Evolutionary conservation across 2,329 filamentous ascomycete genomes (phyloP).

Genomic region (Aspergillus pseudoviridinutans): DNA sequence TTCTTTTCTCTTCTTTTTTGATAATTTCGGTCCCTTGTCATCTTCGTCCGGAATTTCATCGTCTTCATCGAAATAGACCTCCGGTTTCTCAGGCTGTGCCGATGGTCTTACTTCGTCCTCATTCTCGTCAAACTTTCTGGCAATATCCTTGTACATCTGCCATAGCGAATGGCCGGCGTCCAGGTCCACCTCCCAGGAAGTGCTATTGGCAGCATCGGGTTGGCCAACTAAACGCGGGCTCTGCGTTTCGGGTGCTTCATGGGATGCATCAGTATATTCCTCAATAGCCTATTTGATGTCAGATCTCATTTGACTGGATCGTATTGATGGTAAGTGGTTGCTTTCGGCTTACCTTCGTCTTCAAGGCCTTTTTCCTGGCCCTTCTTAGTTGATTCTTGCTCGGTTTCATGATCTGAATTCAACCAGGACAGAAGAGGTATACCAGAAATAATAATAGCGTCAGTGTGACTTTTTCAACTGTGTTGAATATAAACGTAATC

Average conservation of each 20-base stretch:
- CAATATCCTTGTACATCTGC: slow-evolving; percentile 77
- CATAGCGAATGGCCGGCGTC: slow-evolving; percentile 72
- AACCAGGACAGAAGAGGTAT: not conserved
- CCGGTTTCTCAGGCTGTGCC: slow-evolving; percentile 72
- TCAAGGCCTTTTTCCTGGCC: slow-evolving; percentile 91
- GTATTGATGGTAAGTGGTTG: not conserved
- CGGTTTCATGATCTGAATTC: slow-evolving; percentile 54
- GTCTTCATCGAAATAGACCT: slow-evolving; percentile 78
- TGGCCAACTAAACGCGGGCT: slow-evolving; percentile 9
- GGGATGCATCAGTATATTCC: not conserved
- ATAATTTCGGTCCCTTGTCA: slow-evolving; percentile 65
- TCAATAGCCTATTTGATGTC: slow-evolving; percentile 30
- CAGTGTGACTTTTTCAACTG: not conserved
- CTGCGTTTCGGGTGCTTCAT: slow-evolving; percentile 5
- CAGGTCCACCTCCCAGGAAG: slow-evolving; percentile 38
- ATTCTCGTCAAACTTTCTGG: slow-evolving; percentile 70
- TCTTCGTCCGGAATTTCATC: slow-evolving; percentile 80
- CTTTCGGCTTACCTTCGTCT: slow-evolving; percentile 54
- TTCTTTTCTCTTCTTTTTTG: slow-evolving; percentile 92
- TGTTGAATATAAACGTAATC: not conserved
- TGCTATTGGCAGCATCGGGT: slow-evolving; percentile 46
- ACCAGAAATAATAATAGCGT: not conserved
- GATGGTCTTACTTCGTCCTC: slow-evolving; percentile 60
- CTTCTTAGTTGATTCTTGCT: slow-evolving; percentile 93
- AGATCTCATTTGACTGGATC: slow-evolving; percentile 2